Conservation (phyloP, 2,329 filamentous ascomycete genomes). For the Calonectria ilicicola region DNA sequence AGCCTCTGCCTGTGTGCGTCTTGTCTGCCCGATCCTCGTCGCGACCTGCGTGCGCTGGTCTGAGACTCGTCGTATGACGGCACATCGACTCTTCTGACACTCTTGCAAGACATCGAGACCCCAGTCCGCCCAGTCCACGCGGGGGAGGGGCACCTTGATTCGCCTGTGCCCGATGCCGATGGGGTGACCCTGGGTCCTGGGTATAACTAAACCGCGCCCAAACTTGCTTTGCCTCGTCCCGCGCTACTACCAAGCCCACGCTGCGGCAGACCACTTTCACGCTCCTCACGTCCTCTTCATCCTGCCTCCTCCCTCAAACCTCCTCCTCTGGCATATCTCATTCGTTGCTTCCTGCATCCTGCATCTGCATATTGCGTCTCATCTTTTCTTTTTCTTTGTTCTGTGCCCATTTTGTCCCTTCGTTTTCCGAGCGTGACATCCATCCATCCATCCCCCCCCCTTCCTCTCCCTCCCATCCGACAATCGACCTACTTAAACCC, state of each 20-base stretch:
- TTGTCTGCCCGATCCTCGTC: slow-evolving; percentile 33
- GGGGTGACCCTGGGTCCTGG: slow-evolving; percentile 35
- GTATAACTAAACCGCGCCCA: slow-evolving; percentile 37
- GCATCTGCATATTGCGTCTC: slow-evolving; percentile 8
- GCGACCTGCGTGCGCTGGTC: slow-evolving; percentile 24
- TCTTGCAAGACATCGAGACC: slow-evolving; percentile 32
- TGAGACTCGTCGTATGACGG: slow-evolving; percentile 8
- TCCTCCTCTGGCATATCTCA: slow-evolving; percentile 20
- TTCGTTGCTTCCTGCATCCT: slow-evolving; percentile 3
- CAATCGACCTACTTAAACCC: slow-evolving; percentile 13
- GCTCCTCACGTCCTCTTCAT: neutral
- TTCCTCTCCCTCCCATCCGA: neutral
- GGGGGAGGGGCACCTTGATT: slow-evolving; percentile 40
- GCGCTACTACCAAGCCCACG: slow-evolving; percentile 32
- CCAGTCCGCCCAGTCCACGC: slow-evolving; percentile 37
- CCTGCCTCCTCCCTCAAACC: slow-evolving; percentile 8
- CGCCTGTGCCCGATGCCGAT: slow-evolving; percentile 35
- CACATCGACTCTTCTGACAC: slow-evolving; percentile 25
- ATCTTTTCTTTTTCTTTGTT: neutral
- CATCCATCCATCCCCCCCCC: neutral
- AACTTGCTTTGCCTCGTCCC: slow-evolving; percentile 38
- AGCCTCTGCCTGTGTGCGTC: slow-evolving; percentile 20
- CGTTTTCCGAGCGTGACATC: neutral
- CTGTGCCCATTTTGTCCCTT: neutral
- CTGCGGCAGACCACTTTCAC: slow-evolving; percentile 17